A percentile compares a stretch with the other conserved stretches of the same genome.
Conservation (phyloP, 176 grass and related monocot genomes). For the Zoysia japonica region DNA sequence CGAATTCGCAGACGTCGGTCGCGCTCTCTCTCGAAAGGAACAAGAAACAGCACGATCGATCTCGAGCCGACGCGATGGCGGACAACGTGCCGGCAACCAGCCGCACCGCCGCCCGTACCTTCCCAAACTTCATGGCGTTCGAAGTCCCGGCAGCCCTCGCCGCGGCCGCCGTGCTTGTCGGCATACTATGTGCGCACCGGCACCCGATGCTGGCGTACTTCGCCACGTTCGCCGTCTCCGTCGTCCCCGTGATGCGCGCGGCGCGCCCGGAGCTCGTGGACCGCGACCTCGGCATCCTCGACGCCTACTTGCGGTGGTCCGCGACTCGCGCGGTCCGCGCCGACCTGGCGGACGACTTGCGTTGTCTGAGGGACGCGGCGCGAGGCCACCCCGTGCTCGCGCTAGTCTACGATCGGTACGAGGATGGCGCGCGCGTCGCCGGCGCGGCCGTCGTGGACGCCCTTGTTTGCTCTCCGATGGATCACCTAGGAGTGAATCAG, state of each 20-base stretch:
- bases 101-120: too few relatives aligned
- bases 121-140: background rate
- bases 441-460: background rate
- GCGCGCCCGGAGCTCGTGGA: conserved; percentile 3
- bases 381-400: background rate
- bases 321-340: background rate
- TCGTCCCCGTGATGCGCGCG: background rate
- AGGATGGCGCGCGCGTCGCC: background rate
- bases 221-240: conserved; percentile 1
- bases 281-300: background rate
- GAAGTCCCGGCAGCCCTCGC: background rate
- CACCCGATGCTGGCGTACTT: conserved; percentile 5
- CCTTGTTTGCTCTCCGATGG: too few relatives aligned
- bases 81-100: background rate
- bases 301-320: background rate
- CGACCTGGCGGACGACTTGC: background rate
- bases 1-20: background rate
- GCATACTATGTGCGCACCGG: background rate
- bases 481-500: too few relatives aligned
- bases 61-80: background rate
- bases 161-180: background rate
- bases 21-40: too few relatives aligned
- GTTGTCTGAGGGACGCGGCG: background rate
- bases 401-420: background rate
- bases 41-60: too few relatives aligned